A percentile compares a stretch with the other conserved stretches of the same genome.
These are phyloP conservation scores for Teunomyces gatunensis DNA, from an alignment of 805 yeast species.

Conservation along the genomic window DNA sequence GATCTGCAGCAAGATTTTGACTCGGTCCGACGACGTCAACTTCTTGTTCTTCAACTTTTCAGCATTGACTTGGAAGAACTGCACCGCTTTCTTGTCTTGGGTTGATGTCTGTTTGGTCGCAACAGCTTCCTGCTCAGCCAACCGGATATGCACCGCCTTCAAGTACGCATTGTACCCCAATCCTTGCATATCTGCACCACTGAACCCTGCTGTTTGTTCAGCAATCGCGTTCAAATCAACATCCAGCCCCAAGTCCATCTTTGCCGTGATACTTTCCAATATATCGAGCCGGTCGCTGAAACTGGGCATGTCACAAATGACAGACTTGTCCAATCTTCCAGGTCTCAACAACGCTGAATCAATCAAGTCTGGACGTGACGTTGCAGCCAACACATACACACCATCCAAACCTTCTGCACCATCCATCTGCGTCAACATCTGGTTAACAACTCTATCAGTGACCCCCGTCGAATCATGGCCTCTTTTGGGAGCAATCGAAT, in stretches of 20 bases:
- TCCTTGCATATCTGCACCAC: slow-evolving; percentile 96
- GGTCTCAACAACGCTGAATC: slow-evolving; percentile 95
- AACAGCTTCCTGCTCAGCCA: slow-evolving; percentile 45
- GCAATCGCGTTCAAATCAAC: slow-evolving; percentile 61
- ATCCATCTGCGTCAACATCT: slow-evolving; percentile 96
- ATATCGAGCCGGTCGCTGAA: slow-evolving; percentile 72
- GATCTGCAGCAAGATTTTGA: slow-evolving; percentile 41
- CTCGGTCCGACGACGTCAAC: slow-evolving; percentile 39
- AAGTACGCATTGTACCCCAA: slow-evolving; percentile 87
- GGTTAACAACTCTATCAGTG: slow-evolving; percentile 96
- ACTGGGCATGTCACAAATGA: slow-evolving; percentile 85
- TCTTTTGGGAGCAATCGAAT: slow-evolving; percentile 95
- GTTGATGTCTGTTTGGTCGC: slow-evolving; percentile 7
- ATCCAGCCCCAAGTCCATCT: slow-evolving; percentile 53
- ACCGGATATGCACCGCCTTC: slow-evolving; percentile 73
- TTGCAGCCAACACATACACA: slow-evolving; percentile 94
- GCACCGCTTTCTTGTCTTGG: slow-evolving; percentile 19
- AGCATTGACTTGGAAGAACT: slow-evolving; percentile 43
- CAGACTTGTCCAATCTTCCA: slow-evolving; percentile 90
- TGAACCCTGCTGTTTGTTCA: slow-evolving; percentile 63
- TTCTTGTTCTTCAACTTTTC: slow-evolving; percentile 24
- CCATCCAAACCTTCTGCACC: slow-evolving; percentile 97
- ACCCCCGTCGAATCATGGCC: slow-evolving; percentile 98
- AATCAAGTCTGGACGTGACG: slow-evolving; percentile 91
- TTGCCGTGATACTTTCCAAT: slow-evolving; percentile 52